Percentiles rank a stretch among this genome's conserved stretches.
These are phyloP conservation scores for Nannochloris sp. DNA, from an alignment of 139 green algal species.

Conservation along the genomic window DNA sequence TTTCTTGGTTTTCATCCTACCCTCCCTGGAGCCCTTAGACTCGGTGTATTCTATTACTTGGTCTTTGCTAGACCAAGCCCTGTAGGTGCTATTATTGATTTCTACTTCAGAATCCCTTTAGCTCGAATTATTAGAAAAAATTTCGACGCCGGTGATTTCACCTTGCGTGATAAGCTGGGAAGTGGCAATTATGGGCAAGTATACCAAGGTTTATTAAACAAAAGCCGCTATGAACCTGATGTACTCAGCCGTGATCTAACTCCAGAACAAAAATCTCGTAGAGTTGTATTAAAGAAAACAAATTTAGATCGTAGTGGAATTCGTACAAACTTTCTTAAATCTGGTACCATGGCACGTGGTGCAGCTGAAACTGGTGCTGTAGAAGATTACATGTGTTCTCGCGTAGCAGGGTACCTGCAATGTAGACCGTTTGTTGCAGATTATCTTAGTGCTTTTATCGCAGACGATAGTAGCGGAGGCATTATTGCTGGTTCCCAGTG, in stretches of 20 bases:
- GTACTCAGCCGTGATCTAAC: conserved; percentile 40
- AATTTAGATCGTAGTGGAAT: conserved; percentile 66
- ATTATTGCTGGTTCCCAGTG: conserved; percentile 74
- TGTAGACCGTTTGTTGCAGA: conserved; percentile 14
- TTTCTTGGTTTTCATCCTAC: conserved; percentile 16
- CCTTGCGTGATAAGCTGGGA: conserved; percentile 57
- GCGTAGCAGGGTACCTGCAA: not conserved
- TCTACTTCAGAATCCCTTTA: conserved; percentile 61
- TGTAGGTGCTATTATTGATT: conserved; percentile 56
- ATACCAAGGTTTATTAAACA: conserved; percentile 35
- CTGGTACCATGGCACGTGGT: conserved; percentile 75
- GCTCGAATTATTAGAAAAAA: conserved; percentile 26
- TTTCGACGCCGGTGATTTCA: conserved; percentile 42
- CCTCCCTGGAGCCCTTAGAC: not conserved
- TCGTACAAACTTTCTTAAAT: conserved; percentile 63
- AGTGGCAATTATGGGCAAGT: conserved; percentile 87
- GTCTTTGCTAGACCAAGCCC: conserved; percentile 20
- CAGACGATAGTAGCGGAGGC: conserved; percentile 36
- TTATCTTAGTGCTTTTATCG: conserved; percentile 40
- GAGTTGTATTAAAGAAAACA: conserved; percentile 86
- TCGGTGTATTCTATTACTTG: conserved; percentile 17
- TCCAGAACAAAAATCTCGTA: conserved; percentile 69
- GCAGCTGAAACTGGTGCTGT: conserved; percentile 66
- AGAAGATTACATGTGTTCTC: conserved; percentile 79
- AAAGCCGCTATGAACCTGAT: conserved; percentile 21